Percentiles rank a stretch among this genome's conserved stretches.
Conservation (phyloP, 108 stramenopile species). For the Cyclotella kingstonii region DNA sequence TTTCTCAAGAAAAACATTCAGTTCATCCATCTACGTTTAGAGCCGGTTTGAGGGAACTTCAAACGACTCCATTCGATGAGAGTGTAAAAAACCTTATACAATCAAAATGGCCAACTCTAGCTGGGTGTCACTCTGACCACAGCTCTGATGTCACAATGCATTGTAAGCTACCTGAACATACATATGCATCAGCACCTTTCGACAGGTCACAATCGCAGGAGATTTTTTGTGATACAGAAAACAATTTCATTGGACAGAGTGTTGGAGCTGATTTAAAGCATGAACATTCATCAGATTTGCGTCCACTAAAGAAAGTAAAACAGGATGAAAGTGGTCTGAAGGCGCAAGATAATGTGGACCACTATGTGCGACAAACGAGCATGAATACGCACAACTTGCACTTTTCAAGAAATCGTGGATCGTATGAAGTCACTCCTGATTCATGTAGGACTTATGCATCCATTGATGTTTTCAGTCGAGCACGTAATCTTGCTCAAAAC, state of each 20-base stretch:
- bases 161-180: conserved; percentile 1
- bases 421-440: neutral
- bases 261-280: no score
- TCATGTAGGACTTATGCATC: neutral
- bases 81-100: neutral
- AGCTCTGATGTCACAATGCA: conserved; percentile 8
- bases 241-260: no score
- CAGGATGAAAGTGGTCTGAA: no score
- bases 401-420: neutral
- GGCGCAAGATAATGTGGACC: neutral
- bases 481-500: neutral
- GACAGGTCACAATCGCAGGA: neutral
- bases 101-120: neutral
- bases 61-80: neutral
- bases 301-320: no score
- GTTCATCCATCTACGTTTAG: no score
- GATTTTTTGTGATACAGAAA: no score
- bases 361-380: neutral
- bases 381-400: neutral
- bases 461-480: neutral
- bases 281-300: no score
- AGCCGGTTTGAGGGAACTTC: no score
- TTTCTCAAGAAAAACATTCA: no score
- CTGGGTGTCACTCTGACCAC: neutral
- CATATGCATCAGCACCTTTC: conserved; percentile 8